These are phyloP conservation scores for Theobroma cacao DNA, from an alignment of 345 rosid genomes.

Conservation along the genomic window DNA sequence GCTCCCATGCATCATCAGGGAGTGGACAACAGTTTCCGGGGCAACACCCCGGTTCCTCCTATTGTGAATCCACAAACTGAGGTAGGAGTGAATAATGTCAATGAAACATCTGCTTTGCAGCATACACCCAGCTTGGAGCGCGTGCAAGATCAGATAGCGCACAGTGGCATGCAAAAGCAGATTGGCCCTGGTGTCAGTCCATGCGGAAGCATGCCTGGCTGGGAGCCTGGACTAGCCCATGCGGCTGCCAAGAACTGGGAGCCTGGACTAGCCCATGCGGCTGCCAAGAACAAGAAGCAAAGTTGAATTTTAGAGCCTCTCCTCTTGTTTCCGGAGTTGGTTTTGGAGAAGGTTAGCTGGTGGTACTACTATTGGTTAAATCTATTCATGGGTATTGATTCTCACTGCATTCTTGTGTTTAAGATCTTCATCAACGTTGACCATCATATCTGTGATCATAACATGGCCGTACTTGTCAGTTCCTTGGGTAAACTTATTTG, in stretches of 20 bases:
- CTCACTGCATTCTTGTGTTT: conserved; percentile 13
- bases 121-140: conserved; percentile 11
- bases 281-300: conserved; percentile 18
- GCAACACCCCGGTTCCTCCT: conserved; percentile 22
- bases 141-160: conserved; percentile 9
- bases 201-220: conserved; percentile 19
- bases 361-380: background rate
- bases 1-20: conserved; percentile 32
- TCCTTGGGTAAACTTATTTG: conserved; percentile 3
- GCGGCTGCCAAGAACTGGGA: conserved; percentile 16
- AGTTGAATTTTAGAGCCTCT: conserved; percentile 11
- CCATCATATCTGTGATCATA: background rate
- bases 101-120: conserved; percentile 19
- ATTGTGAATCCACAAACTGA: conserved; percentile 17
- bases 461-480: background rate
- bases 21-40: conserved; percentile 27
- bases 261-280: conserved; percentile 18
- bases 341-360: background rate
- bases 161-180: conserved; percentile 9
- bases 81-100: conserved; percentile 17
- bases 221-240: conserved; percentile 28
- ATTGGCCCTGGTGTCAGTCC: conserved; percentile 9
- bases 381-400: background rate
- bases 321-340: background rate
- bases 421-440: background rate